phyloP scores from a whole-genome alignment of 2,329 filamentous ascomycete species.

The Aspergillus sclerotialis region DNA sequence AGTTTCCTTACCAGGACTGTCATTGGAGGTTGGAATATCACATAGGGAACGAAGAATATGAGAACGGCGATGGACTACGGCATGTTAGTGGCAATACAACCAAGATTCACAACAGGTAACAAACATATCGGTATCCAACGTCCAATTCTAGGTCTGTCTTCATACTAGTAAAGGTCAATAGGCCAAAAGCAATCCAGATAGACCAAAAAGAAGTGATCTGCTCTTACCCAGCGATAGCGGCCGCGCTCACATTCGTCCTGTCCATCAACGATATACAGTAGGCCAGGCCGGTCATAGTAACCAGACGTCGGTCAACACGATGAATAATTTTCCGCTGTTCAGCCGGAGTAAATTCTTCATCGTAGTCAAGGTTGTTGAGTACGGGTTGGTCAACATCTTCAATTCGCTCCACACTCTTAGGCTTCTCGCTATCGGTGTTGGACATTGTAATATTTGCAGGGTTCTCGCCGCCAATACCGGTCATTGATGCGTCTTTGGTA shows the following conservation, averaged over 20 bases:
- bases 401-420: conserved; percentile 7
- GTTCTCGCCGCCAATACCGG: no score
- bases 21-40: conserved; percentile 24
- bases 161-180: conserved; percentile 63
- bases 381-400: conserved; percentile 11
- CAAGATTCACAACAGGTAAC: background rate
- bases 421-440: conserved; percentile 5
- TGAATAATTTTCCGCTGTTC: conserved; percentile 64
- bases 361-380: conserved; percentile 11
- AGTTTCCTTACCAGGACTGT: conserved; percentile 24
- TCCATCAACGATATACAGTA: conserved; percentile 76
- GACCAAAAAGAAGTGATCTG: no score
- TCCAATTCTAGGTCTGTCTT: conserved; percentile 20
- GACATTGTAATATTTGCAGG: no score
- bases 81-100: background rate
- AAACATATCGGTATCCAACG: conserved; percentile 20
- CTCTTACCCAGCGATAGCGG: conserved; percentile 60
- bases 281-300: conserved; percentile 56
- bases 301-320: conserved; percentile 60
- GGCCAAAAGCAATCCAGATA: no score
- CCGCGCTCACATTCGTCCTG: conserved; percentile 63
- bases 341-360: conserved; percentile 44
- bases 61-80: conserved; percentile 23
- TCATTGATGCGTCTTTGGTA: no score
- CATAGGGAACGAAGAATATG: conserved; percentile 27